Evolutionary conservation across 345 rosid genomes (phyloP), one percentile per base, ranked within the genome.

Genomic region (Populus nigra): DNA sequence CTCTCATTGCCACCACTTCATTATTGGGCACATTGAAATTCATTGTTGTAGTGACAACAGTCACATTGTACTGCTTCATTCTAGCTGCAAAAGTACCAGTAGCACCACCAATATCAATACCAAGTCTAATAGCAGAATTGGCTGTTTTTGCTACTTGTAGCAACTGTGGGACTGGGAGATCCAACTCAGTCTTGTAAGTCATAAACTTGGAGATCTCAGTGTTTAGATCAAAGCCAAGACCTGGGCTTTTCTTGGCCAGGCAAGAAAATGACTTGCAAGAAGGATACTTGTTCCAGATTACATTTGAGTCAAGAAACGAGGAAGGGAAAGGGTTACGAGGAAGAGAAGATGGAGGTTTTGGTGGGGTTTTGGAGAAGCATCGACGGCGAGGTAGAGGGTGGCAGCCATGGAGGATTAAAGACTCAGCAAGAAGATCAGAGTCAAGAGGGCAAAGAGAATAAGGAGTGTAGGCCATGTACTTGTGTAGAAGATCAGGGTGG

Each of bases 301-400:
- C 90, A 45, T 81, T 81, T 10, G 94, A 86, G 38, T 92, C 98
- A 0, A 90, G 92, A 33, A 91, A 91, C 3, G 92, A 77, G 17
- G 90, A 75, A 15, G 89, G 87, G 81, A 89, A 91, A 10, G 92
- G 92, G 61, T 85, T 43, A 5, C 31, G 78, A 1, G 96, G 88
- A 35, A 90, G 79, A 39, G 89, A 69, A 39, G 84, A 76, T 2
- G 90, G 68, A 3, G 91, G 85, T 62, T 88, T 91, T 3, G 86
- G 68, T 16, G 98, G 93, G 66, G 97, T 91, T 38, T 82, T 81
- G 18, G 99, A 91, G 88, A 93, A 93, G 90, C 99, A 96, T 38
- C 99, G 97, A 72, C 99, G 99, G 80, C 99, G 98, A 65, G 99
- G 99, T 49, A 92, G 94, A 1, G 98, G 99, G 84, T 93, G 97